Evolutionary conservation across 768 basidiomycete genomes (phyloP).

Genomic region (Mycena sanguinolenta): DNA sequence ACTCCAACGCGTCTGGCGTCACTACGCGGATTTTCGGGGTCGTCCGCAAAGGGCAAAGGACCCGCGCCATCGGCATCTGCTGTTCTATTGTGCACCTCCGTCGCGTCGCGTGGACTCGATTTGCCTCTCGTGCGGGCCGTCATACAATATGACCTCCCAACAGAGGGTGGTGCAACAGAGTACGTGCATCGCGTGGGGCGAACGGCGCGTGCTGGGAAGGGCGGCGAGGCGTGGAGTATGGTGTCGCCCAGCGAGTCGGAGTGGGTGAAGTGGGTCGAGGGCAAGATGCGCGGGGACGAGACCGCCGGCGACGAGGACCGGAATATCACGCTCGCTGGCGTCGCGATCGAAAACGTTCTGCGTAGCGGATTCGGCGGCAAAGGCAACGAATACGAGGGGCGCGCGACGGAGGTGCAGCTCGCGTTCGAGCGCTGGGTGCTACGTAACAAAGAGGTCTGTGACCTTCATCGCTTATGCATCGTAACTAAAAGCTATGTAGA

Average conservation of each 20-base stretch:
- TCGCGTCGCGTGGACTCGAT: constrained; percentile 98
- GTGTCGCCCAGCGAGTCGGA: constrained; percentile 87
- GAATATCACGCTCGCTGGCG: constrained; percentile 67
- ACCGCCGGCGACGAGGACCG: constrained; percentile 47
- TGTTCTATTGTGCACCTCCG: constrained; percentile 94
- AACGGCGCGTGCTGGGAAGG: constrained; percentile 95
- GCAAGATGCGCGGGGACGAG: constrained; percentile 76
- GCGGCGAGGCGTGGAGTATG: constrained; percentile 96
- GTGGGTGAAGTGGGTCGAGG: constrained; percentile 94
- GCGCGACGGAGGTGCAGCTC: constrained; percentile 96
- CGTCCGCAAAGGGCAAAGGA: constrained; percentile 43
- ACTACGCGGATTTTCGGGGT: constrained; percentile 82
- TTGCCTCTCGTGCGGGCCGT: constrained; percentile 94
- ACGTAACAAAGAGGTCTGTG: constrained; percentile 73
- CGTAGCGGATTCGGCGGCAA: constrained; percentile 89
- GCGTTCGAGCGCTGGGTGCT: constrained; percentile 96
- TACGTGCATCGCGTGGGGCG: constrained; percentile 98
- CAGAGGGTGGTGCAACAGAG: constrained; percentile 95
- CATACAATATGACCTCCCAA: constrained; percentile 96
- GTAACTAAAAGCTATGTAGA: constrained; percentile 59
- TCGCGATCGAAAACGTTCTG: constrained; percentile 79
- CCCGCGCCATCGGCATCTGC: constrained; percentile 59
- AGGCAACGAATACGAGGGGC: constrained; percentile 82
- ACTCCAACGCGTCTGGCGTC: constrained; percentile 84
- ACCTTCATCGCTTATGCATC: constrained; percentile 21